Percentiles rank a stretch among this genome's conserved stretches.
These are phyloP conservation scores for Tillandsia leiboldiana DNA, from an alignment of 176 grass and related monocot genomes.

Conservation along the genomic window DNA sequence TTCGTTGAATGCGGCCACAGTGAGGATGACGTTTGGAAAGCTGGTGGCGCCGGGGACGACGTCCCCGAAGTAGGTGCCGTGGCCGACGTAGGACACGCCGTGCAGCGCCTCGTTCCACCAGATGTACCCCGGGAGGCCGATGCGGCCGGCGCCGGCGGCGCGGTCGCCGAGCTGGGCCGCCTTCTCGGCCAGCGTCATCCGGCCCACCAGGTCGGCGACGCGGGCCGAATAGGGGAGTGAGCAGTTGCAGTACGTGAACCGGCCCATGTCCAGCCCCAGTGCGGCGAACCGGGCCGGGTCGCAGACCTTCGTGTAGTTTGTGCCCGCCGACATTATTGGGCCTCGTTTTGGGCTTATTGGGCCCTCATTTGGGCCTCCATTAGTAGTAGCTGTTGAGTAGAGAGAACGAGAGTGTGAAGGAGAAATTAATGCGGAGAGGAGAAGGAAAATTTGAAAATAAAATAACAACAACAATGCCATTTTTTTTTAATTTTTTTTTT, in stretches of 20 bases:
- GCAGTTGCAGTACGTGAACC: constrained; percentile 35
- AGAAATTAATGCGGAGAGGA: too few species aligned
- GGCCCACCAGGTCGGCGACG: constrained; percentile 45
- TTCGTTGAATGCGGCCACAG: constrained; percentile 62
- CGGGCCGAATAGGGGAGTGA: constrained; percentile 15
- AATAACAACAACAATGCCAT: too few species aligned
- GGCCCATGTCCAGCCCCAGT: too few species aligned
- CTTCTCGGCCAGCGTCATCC: constrained; percentile 51
- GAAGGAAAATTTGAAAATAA: too few species aligned
- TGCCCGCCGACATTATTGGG: too few species aligned
- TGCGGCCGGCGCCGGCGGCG: constrained; percentile 18
- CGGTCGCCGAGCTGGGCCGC: constrained; percentile 41
- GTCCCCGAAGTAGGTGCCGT: constrained; percentile 18
- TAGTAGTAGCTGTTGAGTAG: too few species aligned
- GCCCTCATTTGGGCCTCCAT: too few species aligned
- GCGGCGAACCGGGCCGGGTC: too few species aligned
- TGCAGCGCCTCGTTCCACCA: constrained; percentile 85
- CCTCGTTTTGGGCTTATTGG: too few species aligned
- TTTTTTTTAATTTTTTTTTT: too few species aligned
- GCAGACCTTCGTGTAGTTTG: too few species aligned
- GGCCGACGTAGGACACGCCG: constrained; percentile 51
- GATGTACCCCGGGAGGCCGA: constrained; percentile 51
- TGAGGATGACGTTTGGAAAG: constrained; percentile 72
- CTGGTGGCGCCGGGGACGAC: constrained; percentile 39
- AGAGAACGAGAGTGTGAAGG: too few species aligned